Conservation (phyloP, 768 basidiomycete species). For the Hysterangium stoloniferum region DNA sequence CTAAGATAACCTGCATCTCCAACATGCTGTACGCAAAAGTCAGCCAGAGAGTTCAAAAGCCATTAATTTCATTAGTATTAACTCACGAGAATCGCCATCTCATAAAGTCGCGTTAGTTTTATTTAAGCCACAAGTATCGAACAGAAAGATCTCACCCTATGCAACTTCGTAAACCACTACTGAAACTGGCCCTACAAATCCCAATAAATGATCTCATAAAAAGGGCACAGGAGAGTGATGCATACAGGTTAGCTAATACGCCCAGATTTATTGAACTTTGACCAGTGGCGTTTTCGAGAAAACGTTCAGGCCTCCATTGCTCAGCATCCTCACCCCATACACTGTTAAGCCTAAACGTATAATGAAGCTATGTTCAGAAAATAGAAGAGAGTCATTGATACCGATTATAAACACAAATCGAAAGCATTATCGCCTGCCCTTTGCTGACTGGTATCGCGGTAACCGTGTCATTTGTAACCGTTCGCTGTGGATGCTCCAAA, state of each 20-base stretch:
- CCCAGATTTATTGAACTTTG: slow-evolving; percentile 16
- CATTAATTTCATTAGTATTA: no score
- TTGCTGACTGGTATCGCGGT: slow-evolving; percentile 22
- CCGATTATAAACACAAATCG: slow-evolving; percentile 25
- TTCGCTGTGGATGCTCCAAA: slow-evolving; percentile 24
- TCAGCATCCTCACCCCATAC: slow-evolving; percentile 28
- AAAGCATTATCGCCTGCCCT: slow-evolving; percentile 19
- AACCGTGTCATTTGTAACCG: slow-evolving; percentile 19
- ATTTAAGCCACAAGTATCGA: background rate
- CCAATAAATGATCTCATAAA: background rate
- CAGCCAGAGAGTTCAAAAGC: no score
- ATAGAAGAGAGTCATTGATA: slow-evolving; percentile 14
- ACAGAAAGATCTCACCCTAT: background rate
- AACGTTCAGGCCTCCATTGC: slow-evolving; percentile 23
- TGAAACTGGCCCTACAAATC: background rate
- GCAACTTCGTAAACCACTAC: slow-evolving; percentile 4
- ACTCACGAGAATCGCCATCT: slow-evolving; percentile 28
- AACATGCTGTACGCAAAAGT: background rate
- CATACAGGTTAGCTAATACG: slow-evolving; percentile 17
- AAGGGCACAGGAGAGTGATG: background rate
- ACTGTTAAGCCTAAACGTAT: slow-evolving; percentile 15
- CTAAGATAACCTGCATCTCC: background rate
- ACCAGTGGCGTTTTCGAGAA: slow-evolving; percentile 13
- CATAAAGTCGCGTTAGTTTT: background rate
- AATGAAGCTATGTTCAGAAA: background rate